Percentiles rank a stretch among this genome's conserved stretches.
phyloP scores from a whole-genome alignment of 768 basidiomycete species.

The Boletus sensibilis region DNA sequence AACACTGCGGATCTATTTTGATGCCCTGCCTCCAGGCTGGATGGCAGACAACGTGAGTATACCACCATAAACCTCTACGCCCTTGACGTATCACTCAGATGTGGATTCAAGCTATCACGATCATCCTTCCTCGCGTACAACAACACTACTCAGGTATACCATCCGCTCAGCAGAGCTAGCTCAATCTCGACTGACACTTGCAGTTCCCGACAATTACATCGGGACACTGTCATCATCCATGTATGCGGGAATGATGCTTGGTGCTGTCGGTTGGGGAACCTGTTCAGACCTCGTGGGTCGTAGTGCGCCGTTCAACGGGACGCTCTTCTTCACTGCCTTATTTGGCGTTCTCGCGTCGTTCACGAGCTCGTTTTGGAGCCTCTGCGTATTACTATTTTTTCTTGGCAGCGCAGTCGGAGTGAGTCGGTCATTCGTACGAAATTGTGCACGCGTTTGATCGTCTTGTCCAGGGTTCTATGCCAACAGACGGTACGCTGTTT shows the following conservation, averaged over 20 bases:
- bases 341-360: slow-evolving; percentile 85
- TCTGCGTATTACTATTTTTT: slow-evolving; percentile 81
- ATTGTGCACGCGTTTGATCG: slow-evolving; percentile 1
- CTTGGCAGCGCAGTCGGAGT: slow-evolving; percentile 94
- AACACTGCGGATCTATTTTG: neutral
- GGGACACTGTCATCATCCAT: slow-evolving; percentile 84
- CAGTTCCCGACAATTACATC: slow-evolving; percentile 74
- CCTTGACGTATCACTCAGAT: slow-evolving; percentile 54
- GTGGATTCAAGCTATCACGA: slow-evolving; percentile 91
- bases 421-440: slow-evolving; percentile 28
- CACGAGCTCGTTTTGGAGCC: slow-evolving; percentile 58
- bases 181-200: slow-evolving; percentile 18
- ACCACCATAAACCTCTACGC: neutral
- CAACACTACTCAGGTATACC: slow-evolving; percentile 73
- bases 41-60: slow-evolving; percentile 82
- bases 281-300: slow-evolving; percentile 91
- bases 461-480: slow-evolving; percentile 78
- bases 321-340: slow-evolving; percentile 83
- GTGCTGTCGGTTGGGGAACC: slow-evolving; percentile 89
- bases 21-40: slow-evolving; percentile 58
- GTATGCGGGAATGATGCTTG: slow-evolving; percentile 96
- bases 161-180: slow-evolving; percentile 2
- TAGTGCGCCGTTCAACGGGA: slow-evolving; percentile 87
- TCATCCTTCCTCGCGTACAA: slow-evolving; percentile 93
- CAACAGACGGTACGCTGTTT: slow-evolving; percentile 91